These are phyloP conservation scores for Dalechampia spathulata DNA, from an alignment of 441 rosid species.

Conservation along the genomic window DNA sequence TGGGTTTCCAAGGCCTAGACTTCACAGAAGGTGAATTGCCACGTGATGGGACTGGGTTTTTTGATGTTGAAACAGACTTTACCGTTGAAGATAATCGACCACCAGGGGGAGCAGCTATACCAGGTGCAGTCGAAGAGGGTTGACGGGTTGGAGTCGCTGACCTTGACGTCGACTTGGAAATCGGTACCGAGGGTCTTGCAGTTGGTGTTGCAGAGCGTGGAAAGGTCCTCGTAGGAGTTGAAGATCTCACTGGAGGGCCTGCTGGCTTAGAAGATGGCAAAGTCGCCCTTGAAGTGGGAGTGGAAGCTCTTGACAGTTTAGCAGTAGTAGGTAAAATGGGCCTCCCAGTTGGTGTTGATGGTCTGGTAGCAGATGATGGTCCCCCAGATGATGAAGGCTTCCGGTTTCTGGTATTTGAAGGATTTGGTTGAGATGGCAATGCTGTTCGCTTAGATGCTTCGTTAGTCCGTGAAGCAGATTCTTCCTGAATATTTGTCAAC, in stretches of 20 bases:
- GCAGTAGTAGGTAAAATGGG: conserved; percentile 27
- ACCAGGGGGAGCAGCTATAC: conserved; percentile 26
- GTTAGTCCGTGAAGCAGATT: conserved; percentile 34
- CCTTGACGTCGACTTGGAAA: conserved; percentile 31
- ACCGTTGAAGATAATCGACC: conserved; percentile 46
- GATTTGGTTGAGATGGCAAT: conserved; percentile 19
- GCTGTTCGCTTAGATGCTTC: conserved; percentile 22
- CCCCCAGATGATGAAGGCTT: conserved; percentile 55
- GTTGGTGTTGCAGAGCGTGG: conserved; percentile 52
- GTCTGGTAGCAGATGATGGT: conserved; percentile 27
- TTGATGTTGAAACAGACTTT: conserved; percentile 35
- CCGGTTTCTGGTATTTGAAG: conserved; percentile 27
- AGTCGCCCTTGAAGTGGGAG: conserved; percentile 48
- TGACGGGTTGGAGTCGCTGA: conserved; percentile 37
- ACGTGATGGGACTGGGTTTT: conserved; percentile 35
- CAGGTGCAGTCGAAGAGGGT: conserved; percentile 26
- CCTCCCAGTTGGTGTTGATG: conserved; percentile 53
- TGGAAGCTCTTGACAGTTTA: conserved; percentile 50
- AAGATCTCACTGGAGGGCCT: conserved; percentile 35
- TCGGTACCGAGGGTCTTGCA: conserved; percentile 31
- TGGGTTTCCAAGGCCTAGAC: conserved; percentile 48
- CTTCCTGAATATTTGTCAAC: conserved; percentile 57
- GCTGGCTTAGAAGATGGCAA: conserved; percentile 36
- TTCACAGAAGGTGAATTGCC: conserved; percentile 39
- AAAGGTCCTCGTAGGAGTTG: conserved; percentile 42